phyloP scores from a whole-genome alignment of 768 basidiomycete genomes.

The Infundibulicybe gibba region DNA sequence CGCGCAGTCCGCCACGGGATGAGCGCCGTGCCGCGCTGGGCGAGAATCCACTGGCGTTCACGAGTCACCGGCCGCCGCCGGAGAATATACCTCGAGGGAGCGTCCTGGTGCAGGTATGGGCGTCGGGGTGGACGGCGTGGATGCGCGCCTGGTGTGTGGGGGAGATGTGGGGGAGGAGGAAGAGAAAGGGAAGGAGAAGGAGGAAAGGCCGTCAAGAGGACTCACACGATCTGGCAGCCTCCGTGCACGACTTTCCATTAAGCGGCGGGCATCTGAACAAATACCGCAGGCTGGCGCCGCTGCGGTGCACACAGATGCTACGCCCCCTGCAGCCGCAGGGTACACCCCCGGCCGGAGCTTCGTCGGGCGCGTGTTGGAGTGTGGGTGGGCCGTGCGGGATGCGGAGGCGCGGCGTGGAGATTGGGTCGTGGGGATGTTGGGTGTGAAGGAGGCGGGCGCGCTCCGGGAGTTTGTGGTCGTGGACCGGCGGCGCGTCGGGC shows the following conservation, averaged over 20 bases:
- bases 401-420: slow-evolving; percentile 72
- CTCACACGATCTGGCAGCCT: slow-evolving; percentile 15
- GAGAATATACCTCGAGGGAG: slow-evolving; percentile 62
- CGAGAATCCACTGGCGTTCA: slow-evolving; percentile 52
- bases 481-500: slow-evolving; percentile 74
- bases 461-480: slow-evolving; percentile 86
- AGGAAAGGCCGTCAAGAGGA: slow-evolving; percentile 1
- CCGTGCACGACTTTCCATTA: slow-evolving; percentile 13
- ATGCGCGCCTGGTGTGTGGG: slow-evolving; percentile 57
- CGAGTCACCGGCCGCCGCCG: slow-evolving; percentile 71
- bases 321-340: slow-evolving; percentile 57
- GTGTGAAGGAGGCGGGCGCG: slow-evolving; percentile 73
- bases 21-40: slow-evolving; percentile 4
- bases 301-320: too few relatives aligned
- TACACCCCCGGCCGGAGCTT: slow-evolving; percentile 88
- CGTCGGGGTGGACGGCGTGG: slow-evolving; percentile 78
- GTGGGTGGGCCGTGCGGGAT: slow-evolving; percentile 75
- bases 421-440: slow-evolving; percentile 86
- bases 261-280: slow-evolving; percentile 4
- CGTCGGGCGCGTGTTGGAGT: slow-evolving; percentile 78
- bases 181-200: slow-evolving; percentile 1
- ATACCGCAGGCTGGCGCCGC: not conserved
- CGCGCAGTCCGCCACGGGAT: slow-evolving; percentile 4
- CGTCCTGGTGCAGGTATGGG: slow-evolving; percentile 85
- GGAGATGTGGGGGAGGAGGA: slow-evolving; percentile 13